Base-by-base conservation (phyloP, 2,329 filamentous ascomycete genomes). In the Monosporascus sp. region DNA sequence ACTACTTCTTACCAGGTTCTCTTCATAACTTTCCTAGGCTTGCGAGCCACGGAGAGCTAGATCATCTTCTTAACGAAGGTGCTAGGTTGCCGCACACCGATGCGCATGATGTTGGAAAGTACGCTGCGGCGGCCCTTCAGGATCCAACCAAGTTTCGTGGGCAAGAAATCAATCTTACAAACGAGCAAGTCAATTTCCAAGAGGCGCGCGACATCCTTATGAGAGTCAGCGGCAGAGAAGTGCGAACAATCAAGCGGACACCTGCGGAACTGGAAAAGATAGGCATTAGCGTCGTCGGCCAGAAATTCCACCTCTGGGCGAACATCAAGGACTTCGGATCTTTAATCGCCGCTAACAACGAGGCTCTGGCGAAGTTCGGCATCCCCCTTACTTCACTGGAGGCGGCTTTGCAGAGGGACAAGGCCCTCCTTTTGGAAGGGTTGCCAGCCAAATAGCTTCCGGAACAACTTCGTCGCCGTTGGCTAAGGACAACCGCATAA, bases 81-180 rank as follows among this genome's bases (percentile, higher is more conserved):
- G 56, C 52, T 17, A 58, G 49, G 15, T 51, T 71, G 50, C 59
- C 59, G 2, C 59, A 65, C 20, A 70, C 66, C 1, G 70, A 70
- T 45, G 56, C 51, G 0, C 49, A 54, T 36, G 69, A 72, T 38
- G 48, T 72, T 11, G 70, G 68, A 0, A 64, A 51, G 53, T 72
- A 69, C 49, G 68, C 60, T 1, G 62, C 67, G 1, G 66, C 67
- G 1, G 70, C 69, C 6, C 37, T 72, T 3, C 61, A 56, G 46
- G 47, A 70, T 18, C 66, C 67, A 3, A 48, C 47, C 41, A 66
- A 60, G 49, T 72, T 71, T 43, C 50, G 31, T 2, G 60, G 62
- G 5, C 57, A 67, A 11, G 67, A 65, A 38, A 67, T 72, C n/a
- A 61, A 69, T 2, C 56, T 72, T 3, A 58, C 50, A 1, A 59